Conservation (phyloP, 2,329 filamentous ascomycete species). For the Podosphaera leucotricha region DNA sequence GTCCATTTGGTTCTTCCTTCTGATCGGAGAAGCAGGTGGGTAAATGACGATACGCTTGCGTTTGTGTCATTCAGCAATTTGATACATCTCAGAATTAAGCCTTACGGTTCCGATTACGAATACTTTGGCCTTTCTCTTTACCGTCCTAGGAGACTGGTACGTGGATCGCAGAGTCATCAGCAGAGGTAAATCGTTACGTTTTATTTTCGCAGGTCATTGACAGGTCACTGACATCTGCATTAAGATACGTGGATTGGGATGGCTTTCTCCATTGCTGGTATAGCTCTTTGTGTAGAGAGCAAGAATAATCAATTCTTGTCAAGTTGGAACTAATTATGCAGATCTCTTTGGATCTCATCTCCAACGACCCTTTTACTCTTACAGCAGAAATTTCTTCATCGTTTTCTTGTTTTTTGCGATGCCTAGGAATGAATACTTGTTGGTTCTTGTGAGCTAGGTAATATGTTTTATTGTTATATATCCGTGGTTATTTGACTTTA, state of each 20-base stretch:
- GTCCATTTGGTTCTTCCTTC: constrained; percentile 86
- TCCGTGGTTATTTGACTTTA: no score
- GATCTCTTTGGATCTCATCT: no score
- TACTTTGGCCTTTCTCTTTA: constrained; percentile 86
- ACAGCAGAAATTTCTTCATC: no score
- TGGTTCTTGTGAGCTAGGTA: no score
- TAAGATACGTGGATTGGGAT: constrained; percentile 68
- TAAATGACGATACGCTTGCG: background rate
- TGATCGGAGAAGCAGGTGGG: constrained; percentile 74
- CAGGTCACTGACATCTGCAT: constrained; percentile 1
- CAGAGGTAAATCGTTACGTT: constrained; percentile 41
- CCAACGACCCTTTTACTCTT: no score
- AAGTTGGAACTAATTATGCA: no score
- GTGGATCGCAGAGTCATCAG: constrained; percentile 80
- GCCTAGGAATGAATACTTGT: no score
- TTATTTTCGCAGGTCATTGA: no score
- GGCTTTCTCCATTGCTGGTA: constrained; percentile 53
- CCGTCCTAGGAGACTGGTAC: constrained; percentile 84
- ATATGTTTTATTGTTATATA: no score
- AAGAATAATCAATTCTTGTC: constrained; percentile 17
- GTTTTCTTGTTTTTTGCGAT: no score
- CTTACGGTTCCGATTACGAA: constrained; percentile 90
- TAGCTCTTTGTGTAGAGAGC: constrained; percentile 61
- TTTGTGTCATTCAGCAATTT: background rate
- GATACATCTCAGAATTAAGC: constrained; percentile 44